Evolutionary conservation across 345 rosid species (phyloP), one percentile per base, ranked within the genome.

Genomic region (Lagerstroemia speciosa): DNA sequence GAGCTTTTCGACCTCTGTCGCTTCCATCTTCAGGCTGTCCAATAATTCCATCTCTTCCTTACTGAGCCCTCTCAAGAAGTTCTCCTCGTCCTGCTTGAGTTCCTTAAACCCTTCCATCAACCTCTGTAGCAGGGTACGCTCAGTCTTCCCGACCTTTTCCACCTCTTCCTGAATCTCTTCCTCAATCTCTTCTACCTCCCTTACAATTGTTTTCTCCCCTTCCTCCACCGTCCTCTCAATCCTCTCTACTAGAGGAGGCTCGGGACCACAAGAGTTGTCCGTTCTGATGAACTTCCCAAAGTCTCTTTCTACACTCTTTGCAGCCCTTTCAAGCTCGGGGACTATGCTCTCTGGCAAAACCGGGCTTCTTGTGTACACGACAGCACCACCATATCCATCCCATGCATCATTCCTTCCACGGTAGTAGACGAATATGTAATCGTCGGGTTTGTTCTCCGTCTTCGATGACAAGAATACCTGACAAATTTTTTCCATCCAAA

Each of bases 341-440:
- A 89, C 71, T 27, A 89, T 88, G 86, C 76, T 88, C 72, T 78
- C 75, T 5, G 95, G 97, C 65, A 93, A 77, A 62, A 84, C 80
- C 20, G 86, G 37, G 67, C 91, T 85, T 86, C 95, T 93, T 0
- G 98, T 93, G 80, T 93, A 93, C n/a, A 93, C 71, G 69, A 93
- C 90, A 1, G 97, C 94, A 62, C 98, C 98, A 0, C 96, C 97
- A 43, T 93, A 93, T 72, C 98, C 98, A 77, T 93, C 97, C 98
- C 98, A 93, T 46, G 97, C 98, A 81, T 93, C 96, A 66, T 93
- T 93, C 68, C 87, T 52, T 62, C 97, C 97, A 31, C 80, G 89
- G 78, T 93, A 93, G 71, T 93, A 93, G 58, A 93, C 95, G 60
- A 91, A 93, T 26, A 89, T 67, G 32, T 89, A 91, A 75, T 93